These are phyloP conservation scores for Gaultheria prostrata DNA, from an alignment of 148 eudicot species.

Conservation along the genomic window DNA sequence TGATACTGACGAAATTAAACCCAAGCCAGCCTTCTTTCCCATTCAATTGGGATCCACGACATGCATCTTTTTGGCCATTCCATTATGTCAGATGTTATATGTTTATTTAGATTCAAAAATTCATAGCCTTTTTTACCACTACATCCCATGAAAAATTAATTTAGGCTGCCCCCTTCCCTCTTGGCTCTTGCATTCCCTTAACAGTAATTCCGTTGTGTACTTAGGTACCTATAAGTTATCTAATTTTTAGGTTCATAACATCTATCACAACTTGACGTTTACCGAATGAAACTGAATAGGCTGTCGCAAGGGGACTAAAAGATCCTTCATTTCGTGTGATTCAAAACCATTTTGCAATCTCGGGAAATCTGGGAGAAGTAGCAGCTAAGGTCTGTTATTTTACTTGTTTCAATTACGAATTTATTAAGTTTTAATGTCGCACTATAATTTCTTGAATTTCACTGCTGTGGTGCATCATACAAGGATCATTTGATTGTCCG, in stretches of 20 bases:
- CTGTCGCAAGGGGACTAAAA: conserved; percentile 92
- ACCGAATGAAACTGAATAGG: conserved; percentile 39
- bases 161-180: not conserved
- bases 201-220: not conserved
- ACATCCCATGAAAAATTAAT: not conserved
- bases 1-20: not conserved
- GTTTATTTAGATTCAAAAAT: not conserved
- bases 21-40: not conserved
- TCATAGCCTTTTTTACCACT: not conserved
- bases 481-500: not conserved
- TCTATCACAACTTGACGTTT: conserved; percentile 1
- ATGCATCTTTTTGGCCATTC: not conserved
- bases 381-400: conserved; percentile 71
- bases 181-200: not conserved
- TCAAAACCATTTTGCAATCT: conserved; percentile 86
- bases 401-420: not conserved
- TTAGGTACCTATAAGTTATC: not conserved
- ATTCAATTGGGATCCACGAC: not conserved
- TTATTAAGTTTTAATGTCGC: not conserved
- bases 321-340: conserved; percentile 95
- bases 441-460: not conserved
- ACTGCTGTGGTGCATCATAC: not conserved
- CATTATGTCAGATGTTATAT: not conserved
- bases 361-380: conserved; percentile 90
- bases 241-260: not conserved